Evolutionary conservation across 2,329 filamentous ascomycete species (phyloP).

Genomic region (Cladophialophora exuberans): DNA sequence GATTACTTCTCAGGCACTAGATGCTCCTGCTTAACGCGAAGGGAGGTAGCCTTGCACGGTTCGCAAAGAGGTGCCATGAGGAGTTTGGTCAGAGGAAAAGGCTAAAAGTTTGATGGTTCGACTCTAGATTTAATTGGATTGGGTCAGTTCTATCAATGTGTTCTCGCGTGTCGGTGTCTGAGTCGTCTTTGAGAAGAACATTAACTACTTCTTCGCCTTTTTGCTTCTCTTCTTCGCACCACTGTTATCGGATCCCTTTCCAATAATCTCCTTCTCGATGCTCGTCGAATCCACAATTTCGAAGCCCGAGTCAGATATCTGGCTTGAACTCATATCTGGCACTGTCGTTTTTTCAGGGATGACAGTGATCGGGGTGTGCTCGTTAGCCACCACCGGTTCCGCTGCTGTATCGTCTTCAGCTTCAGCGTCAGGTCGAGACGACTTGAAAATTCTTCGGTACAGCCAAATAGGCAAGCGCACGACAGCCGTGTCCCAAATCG

Average conservation of each 20-base stretch:
- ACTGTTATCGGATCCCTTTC: constrained; percentile 14
- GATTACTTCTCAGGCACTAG: not conserved
- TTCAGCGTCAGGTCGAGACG: constrained; percentile 39
- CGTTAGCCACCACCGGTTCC: constrained; percentile 6
- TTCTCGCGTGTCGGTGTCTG: not conserved
- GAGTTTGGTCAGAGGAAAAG: too few species aligned
- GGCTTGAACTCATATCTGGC: constrained; percentile 30
- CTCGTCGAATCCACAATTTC: constrained; percentile 33
- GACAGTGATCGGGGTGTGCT: constrained; percentile 1
- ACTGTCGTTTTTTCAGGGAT: constrained; percentile 16
- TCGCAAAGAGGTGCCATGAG: too few species aligned
- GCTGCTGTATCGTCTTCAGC: constrained; percentile 10
- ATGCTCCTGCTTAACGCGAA: too few species aligned
- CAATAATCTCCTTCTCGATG: constrained; percentile 30
- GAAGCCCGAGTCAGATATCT: constrained; percentile 32
- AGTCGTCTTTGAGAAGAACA: not conserved
- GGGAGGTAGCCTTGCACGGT: too few species aligned
- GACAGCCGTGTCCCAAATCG: constrained; percentile 79
- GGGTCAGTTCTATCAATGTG: too few species aligned
- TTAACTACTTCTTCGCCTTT: constrained; percentile 30
- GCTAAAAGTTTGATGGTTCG: too few species aligned
- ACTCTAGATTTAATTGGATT: too few species aligned
- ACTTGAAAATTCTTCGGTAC: constrained; percentile 61
- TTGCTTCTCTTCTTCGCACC: constrained; percentile 31
- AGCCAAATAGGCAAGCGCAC: constrained; percentile 76